Evolutionary conservation across 2,329 filamentous ascomycete genomes (phyloP).

Genomic region (Cordyceps cateniannulata): DNA sequence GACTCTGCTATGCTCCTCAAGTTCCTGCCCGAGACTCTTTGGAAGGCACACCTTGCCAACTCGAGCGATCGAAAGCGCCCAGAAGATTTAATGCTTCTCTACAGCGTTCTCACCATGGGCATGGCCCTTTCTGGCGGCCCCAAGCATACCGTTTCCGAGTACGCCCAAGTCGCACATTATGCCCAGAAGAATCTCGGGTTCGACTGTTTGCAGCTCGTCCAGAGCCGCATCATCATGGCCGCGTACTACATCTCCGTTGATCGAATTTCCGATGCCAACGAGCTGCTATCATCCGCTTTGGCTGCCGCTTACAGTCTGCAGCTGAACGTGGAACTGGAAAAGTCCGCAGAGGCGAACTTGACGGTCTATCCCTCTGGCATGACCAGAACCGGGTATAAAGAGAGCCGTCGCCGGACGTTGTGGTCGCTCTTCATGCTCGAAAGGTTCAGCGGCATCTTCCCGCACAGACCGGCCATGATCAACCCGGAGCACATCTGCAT

Average conservation of each 20-base stretch:
- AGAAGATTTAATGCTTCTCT: constrained; percentile 41
- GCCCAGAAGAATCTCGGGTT: constrained; percentile 33
- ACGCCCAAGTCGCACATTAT: constrained; percentile 49
- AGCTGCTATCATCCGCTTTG: constrained; percentile 56
- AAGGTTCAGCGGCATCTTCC: constrained; percentile 55
- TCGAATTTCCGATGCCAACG: constrained; percentile 53
- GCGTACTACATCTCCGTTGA: constrained; percentile 59
- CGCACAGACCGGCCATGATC: constrained; percentile 47
- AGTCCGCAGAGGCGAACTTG: constrained; percentile 32
- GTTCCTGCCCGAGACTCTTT: constrained; percentile 35
- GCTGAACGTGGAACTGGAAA: constrained; percentile 56
- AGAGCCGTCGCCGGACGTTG: constrained; percentile 64
- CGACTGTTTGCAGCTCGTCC: constrained; percentile 53
- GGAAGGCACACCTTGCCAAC: constrained; percentile 31
- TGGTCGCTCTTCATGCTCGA: constrained; percentile 68
- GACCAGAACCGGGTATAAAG: constrained; percentile 50
- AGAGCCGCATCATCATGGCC: constrained; percentile 59
- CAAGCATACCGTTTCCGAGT: constrained; percentile 31
- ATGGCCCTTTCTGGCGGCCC: constrained; percentile 32
- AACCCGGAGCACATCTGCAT: constrained; percentile 60
- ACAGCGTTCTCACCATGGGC: constrained; percentile 36
- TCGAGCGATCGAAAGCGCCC: constrained; percentile 30
- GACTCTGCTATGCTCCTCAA: constrained; percentile 35
- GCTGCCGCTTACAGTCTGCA: constrained; percentile 53
- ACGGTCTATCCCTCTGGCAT: constrained; percentile 50